These are phyloP conservation scores for Rubroshorea leprosula DNA, from an alignment of 345 rosid genomes.

Conservation along the genomic window DNA sequence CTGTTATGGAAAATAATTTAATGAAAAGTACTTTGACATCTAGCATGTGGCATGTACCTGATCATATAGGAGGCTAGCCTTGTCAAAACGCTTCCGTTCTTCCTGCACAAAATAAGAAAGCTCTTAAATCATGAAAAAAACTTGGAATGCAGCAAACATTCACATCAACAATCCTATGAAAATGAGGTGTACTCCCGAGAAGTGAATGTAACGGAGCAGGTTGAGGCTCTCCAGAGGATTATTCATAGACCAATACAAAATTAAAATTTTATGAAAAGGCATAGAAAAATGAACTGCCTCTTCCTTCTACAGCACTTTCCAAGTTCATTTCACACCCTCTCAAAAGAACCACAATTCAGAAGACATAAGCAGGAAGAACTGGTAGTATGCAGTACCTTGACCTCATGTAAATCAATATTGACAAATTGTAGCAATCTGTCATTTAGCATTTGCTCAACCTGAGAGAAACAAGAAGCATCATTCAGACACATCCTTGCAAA, in stretches of 20 bases:
- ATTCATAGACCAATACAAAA: not conserved
- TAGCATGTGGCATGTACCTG: slow-evolving; percentile 48
- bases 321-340: slow-evolving; percentile 2
- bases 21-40: slow-evolving; percentile 12
- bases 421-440: slow-evolving; percentile 89
- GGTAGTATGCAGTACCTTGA: slow-evolving; percentile 61
- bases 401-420: slow-evolving; percentile 79
- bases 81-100: slow-evolving; percentile 94
- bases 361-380: slow-evolving; percentile 10
- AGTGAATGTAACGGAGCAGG: not conserved
- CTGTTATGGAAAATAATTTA: too few relatives aligned
- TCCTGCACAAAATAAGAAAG: slow-evolving; percentile 53
- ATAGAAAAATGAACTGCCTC: not conserved
- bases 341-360: not conserved
- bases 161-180: not conserved
- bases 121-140: slow-evolving; percentile 18
- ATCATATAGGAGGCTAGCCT: slow-evolving; percentile 85
- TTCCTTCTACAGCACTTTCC: not conserved
- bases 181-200: not conserved
- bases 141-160: not conserved
- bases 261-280: not conserved
- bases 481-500: not conserved
- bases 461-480: slow-evolving; percentile 17
- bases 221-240: not conserved
- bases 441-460: slow-evolving; percentile 95